A percentile compares a stretch with the other conserved stretches of the same genome.
Evolutionary conservation across 306 rosid species (phyloP).

Genomic region (Mimosa bimucronata): DNA sequence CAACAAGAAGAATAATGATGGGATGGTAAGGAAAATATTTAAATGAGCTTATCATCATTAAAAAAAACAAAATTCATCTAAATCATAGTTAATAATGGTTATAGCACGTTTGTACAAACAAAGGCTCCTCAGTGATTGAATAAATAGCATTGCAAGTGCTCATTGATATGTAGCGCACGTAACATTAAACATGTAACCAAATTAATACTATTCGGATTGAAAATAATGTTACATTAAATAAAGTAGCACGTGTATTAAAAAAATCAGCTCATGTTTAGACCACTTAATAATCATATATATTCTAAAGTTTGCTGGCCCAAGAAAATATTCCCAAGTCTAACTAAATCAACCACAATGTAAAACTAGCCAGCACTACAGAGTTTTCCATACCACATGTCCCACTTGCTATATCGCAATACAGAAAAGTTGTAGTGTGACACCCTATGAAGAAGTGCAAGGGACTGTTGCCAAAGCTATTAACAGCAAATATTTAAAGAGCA

Average conservation of each 20-base stretch:
- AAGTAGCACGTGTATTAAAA: neutral
- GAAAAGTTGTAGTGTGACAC: neutral
- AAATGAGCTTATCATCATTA: constrained; percentile 16
- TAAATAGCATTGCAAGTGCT: neutral
- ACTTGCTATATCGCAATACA: neutral
- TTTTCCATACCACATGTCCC: neutral
- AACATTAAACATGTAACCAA: neutral
- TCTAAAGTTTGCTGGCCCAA: neutral
- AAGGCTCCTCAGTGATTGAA: neutral
- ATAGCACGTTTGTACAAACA: neutral
- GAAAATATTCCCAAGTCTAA: neutral
- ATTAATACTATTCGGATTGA: neutral
- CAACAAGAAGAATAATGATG: constrained; percentile 34
- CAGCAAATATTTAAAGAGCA: neutral
- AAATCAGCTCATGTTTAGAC: neutral
- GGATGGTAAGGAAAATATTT: constrained; percentile 22
- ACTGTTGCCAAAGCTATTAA: neutral
- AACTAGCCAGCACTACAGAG: neutral
- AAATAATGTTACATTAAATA: neutral
- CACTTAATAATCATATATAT: neutral
- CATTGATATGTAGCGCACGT: neutral
- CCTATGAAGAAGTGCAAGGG: neutral
- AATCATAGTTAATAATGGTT: neutral
- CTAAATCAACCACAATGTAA: neutral
- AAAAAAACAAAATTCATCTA: constrained; percentile 21